Conservation (phyloP, 768 basidiomycete genomes). For the Suillus placidus region DNA sequence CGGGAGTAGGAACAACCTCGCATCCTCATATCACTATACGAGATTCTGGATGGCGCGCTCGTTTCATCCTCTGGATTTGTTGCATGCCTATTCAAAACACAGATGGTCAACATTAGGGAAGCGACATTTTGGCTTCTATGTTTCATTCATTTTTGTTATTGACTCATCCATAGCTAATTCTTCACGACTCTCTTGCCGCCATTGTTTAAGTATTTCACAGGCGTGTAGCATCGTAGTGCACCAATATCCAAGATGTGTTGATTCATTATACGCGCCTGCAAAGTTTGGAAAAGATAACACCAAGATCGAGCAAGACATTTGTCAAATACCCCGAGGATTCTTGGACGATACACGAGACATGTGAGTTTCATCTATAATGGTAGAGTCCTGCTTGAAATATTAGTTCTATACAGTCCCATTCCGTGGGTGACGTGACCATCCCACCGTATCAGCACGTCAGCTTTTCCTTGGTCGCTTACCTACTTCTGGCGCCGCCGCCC, state of each 20-base stretch:
- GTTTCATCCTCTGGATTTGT: background rate
- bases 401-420: background rate
- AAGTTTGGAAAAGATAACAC: background rate
- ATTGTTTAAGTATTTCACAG: background rate
- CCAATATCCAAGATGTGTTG: background rate
- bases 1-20: background rate
- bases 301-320: background rate
- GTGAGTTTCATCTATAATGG: background rate
- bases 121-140: background rate
- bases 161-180: background rate
- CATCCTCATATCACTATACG: background rate
- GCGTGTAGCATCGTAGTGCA: background rate
- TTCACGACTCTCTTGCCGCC: background rate
- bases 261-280: background rate
- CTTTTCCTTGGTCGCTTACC: background rate
- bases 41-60: background rate
- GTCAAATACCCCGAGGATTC: background rate
- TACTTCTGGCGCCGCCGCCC: background rate
- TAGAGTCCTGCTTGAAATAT: background rate
- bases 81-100: background rate
- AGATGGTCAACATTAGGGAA: background rate
- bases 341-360: background rate
- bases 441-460: background rate
- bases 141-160: background rate
- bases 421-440: background rate